Evolutionary conservation across 2,329 filamentous ascomycete genomes (phyloP), one percentile per base, ranked within the genome.

Genomic region (Fusarium denticulatum): DNA sequence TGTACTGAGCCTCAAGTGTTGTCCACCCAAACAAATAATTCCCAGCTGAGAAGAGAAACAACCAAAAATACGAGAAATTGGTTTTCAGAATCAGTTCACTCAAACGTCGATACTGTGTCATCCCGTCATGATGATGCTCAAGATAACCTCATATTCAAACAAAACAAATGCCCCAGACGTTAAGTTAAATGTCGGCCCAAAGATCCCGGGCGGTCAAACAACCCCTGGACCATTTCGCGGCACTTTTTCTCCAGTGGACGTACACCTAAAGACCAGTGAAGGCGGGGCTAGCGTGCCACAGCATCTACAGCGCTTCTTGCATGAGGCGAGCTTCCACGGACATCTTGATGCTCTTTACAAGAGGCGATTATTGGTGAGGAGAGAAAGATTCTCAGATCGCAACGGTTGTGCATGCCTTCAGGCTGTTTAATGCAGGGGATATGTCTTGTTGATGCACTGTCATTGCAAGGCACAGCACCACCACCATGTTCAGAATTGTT

Each of bases 151-250:
- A 70, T 11, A 64, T 72, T 57, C 46, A 71, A 74, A 64, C 53
- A 73, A 73, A 73, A 73, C 61, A 68, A 67, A 71, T 46, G 10
- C n/a, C 18, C 26, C 4, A 60, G 56, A 71, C 64, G 50, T 58
- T 64, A 46, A 49, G 56, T 58, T 69, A 46, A 49, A 67, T 47
- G 52, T 77, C 70, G 69, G 72, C 60, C 68, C 64, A 57, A 77
- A 71, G 68, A 71, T 76, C 70, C 74, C 58, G 72, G 67, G 76
- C 76, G 76, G 76, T 77, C 76, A 77, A 68, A 68, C 42, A 67
- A 60, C 64, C 64, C 64, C 47, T 62, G 63, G 34, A 49, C 53
- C 30, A n/a, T 39, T 59, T 42, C 20, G 34, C 47, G 40, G 70
- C 30, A 62, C 65, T 56, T 61, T 63, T 61, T 50, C 53, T 57